phyloP scores from a whole-genome alignment of 2,329 filamentous ascomycete genomes.

The Talaromyces sp. region DNA sequence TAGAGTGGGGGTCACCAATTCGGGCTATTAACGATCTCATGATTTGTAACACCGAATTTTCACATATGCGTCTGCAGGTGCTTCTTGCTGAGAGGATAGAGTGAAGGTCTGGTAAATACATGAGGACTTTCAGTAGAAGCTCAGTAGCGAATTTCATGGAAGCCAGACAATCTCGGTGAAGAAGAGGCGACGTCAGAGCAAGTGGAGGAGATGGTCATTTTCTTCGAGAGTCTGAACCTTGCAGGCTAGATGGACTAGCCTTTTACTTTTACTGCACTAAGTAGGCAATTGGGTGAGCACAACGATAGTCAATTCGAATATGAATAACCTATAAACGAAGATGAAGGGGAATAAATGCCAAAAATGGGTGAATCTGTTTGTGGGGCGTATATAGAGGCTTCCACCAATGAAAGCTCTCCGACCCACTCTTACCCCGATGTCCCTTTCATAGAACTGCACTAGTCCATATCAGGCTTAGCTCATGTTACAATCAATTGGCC shows the following conservation, averaged over 20 bases:
- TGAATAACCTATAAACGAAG: not conserved
- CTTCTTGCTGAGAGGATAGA: too few species aligned
- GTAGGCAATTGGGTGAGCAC: too few species aligned
- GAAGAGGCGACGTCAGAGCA: not conserved
- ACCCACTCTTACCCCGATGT: not conserved
- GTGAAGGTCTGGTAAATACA: too few species aligned
- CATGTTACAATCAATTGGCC: not conserved
- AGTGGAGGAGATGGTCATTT: not conserved
- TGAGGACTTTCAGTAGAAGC: too few species aligned
- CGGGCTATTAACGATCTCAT: too few species aligned
- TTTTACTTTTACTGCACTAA: not conserved
- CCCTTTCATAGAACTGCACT: not conserved
- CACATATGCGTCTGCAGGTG: too few species aligned
- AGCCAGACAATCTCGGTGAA: not conserved
- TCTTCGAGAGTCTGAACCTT: not conserved
- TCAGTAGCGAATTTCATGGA: not conserved
- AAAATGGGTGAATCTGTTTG: not conserved
- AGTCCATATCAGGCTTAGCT: slow-evolving; percentile 14
- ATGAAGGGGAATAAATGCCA: not conserved
- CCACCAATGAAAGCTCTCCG: slow-evolving; percentile 1
- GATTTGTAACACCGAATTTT: too few species aligned
- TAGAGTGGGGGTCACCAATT: too few species aligned
- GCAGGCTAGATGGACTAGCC: not conserved
- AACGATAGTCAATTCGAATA: not conserved
- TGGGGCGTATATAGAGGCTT: not conserved